Conservation (phyloP, 176 grass and related monocot genomes). For the Hyparrhenia diplandra region DNA sequence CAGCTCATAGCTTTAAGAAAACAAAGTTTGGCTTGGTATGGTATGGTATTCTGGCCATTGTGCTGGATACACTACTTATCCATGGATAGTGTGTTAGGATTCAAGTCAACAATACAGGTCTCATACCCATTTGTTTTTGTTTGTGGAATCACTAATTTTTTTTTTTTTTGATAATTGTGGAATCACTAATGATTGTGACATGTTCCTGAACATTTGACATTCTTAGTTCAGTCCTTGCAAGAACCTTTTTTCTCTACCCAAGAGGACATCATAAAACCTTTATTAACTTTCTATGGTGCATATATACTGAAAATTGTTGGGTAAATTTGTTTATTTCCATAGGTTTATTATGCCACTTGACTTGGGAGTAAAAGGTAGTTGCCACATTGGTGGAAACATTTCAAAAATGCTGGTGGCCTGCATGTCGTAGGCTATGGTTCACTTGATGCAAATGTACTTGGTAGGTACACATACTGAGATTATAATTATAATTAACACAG, state of each 20-base stretch:
- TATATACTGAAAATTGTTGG: not conserved
- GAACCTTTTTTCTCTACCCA: not conserved
- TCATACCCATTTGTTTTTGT: not conserved
- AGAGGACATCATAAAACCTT: not conserved
- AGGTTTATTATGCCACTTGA: conserved; percentile 96
- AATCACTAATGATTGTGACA: not conserved
- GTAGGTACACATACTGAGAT: conserved; percentile 40
- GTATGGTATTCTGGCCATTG: not conserved
- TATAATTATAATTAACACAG: not conserved
- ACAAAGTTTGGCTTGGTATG: too few relatives aligned
- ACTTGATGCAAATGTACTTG: conserved; percentile 84
- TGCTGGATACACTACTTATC: not conserved
- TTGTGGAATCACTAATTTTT: conserved; percentile 15
- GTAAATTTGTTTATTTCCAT: not conserved
- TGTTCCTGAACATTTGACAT: not conserved
- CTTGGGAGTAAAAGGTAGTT: conserved; percentile 88
- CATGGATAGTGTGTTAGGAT: not conserved
- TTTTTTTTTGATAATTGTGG: too few relatives aligned
- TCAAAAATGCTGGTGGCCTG: conserved; percentile 89
- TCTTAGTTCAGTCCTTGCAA: not conserved
- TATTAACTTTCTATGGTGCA: not conserved
- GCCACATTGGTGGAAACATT: conserved; percentile 91
- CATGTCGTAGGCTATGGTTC: conserved; percentile 84
- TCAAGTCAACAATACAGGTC: not conserved
- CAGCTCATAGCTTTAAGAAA: too few relatives aligned